Conservation (phyloP, 192 early-diverging fungal genomes). For the Borealophlyctis nickersoniae region DNA sequence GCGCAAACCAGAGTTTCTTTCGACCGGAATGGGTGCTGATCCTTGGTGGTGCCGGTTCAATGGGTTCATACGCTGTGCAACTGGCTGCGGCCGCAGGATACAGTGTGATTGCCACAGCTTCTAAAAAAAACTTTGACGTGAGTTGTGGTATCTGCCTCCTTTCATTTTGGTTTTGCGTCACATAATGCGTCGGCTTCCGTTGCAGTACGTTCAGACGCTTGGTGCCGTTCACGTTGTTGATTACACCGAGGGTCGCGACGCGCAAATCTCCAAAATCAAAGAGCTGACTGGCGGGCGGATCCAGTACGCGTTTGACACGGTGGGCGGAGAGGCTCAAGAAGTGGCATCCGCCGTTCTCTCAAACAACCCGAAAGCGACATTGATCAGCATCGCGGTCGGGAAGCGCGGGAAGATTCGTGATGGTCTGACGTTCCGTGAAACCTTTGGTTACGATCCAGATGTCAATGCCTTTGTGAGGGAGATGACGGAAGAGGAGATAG, state of each 20-base stretch:
- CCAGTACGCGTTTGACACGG: conserved; percentile 4
- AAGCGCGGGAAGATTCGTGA: not conserved
- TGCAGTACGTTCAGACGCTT: conserved; percentile 11
- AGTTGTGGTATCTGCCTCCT: too few relatives aligned
- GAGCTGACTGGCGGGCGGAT: not conserved
- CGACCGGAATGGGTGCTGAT: conserved; percentile 24
- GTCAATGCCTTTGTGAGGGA: conserved; percentile 2
- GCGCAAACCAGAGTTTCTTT: conserved; percentile 12
- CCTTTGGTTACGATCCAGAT: not conserved
- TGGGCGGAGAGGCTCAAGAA: conserved; percentile 6
- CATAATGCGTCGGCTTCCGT: too few relatives aligned
- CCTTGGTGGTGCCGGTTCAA: conserved; percentile 18
- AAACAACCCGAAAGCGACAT: not conserved
- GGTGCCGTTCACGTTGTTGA: conserved; percentile 21
- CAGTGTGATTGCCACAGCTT: conserved; percentile 22
- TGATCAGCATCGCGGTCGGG: conserved; percentile 7
- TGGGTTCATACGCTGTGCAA: conserved; percentile 23
- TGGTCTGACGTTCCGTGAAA: conserved; percentile 2
- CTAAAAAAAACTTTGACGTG: conserved; percentile 16
- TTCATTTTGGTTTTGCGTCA: too few relatives aligned
- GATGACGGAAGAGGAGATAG: conserved; percentile 10
- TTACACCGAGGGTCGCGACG: not conserved
- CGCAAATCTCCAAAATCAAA: conserved; percentile 6
- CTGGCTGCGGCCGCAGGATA: conserved; percentile 24
- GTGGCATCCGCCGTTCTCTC: not conserved